Conservation (phyloP, 75 land plant genomes). For the Ceratopteris richardii region DNA sequence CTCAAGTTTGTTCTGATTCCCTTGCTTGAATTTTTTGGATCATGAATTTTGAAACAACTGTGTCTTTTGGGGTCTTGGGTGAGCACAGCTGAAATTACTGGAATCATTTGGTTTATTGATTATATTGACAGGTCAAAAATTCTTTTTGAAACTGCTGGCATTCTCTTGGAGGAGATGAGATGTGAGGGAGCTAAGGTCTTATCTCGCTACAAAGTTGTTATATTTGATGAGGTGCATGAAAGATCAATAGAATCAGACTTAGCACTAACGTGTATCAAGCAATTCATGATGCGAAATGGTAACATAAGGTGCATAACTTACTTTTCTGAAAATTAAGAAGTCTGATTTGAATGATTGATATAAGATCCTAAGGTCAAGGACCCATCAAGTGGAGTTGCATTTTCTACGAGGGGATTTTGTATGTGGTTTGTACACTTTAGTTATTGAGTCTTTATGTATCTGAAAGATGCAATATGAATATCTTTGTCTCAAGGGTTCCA, state of each 20-base stretch:
- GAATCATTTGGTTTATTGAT: no score
- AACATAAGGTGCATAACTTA: conserved; percentile 49
- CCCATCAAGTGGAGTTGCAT: no score
- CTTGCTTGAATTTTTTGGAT: no score
- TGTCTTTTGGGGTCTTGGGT: no score
- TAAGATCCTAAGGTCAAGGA: background rate
- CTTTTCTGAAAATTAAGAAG: background rate
- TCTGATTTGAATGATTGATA: background rate
- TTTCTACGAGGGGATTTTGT: no score
- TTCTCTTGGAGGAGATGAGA: conserved; percentile 75
- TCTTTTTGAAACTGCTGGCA: conserved; percentile 85
- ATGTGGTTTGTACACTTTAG: no score
- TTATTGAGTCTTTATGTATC: no score
- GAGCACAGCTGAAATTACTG: no score
- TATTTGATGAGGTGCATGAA: conserved; percentile 96
- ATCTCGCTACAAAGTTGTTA: conserved; percentile 55
- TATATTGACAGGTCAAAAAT: conserved; percentile 53
- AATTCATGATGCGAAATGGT: conserved; percentile 55
- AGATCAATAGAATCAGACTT: conserved; percentile 91
- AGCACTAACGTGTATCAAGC: conserved; percentile 77
- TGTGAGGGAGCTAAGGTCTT: conserved; percentile 62
- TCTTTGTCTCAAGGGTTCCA: no score
- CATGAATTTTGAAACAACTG: no score
- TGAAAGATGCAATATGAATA: no score
- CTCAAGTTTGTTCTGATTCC: no score